Conservation (phyloP, 352 stramenopile genomes). For the Pythium insidiosum region DNA sequence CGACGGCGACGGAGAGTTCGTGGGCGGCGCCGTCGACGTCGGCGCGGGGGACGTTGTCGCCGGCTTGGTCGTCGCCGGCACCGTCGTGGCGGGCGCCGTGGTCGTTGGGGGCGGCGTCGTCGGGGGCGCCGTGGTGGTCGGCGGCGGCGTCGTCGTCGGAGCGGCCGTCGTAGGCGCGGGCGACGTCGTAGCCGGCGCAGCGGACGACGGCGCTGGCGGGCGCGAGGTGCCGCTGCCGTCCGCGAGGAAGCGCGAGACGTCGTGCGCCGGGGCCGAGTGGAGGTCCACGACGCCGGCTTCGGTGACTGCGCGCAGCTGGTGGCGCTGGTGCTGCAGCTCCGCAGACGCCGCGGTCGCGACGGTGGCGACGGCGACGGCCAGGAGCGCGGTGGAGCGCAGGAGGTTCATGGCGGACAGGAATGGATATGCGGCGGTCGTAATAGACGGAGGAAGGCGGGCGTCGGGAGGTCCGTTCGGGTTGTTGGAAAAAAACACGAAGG, state of each 20-base stretch:
- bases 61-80: neutral
- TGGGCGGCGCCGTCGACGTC: neutral
- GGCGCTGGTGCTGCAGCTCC: neutral
- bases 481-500: too few relatives aligned
- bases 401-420: constrained; percentile 19
- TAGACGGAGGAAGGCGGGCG: constrained; percentile 16
- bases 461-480: too few relatives aligned
- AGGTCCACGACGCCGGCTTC: neutral
- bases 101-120: constrained; percentile 7
- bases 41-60: neutral
- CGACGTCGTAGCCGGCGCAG: constrained; percentile 9
- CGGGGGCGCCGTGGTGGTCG: constrained; percentile 11
- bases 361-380: constrained; percentile 15
- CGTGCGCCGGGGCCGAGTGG: constrained; percentile 6
- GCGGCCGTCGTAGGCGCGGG: constrained; percentile 18
- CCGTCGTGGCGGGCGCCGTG: constrained; percentile 2
- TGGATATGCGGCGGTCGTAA: too few relatives aligned
- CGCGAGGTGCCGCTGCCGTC: constrained; percentile 8
- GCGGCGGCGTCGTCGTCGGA: constrained; percentile 14
- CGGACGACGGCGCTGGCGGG: constrained; percentile 3
- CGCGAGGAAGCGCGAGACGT: constrained; percentile 16
- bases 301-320: constrained; percentile 2
- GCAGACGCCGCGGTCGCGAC: constrained; percentile 1
- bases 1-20: neutral
- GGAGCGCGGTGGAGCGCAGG: constrained; percentile 4